Evolutionary conservation across 768 basidiomycete species (phyloP).

Genomic region (Russula sp.): DNA sequence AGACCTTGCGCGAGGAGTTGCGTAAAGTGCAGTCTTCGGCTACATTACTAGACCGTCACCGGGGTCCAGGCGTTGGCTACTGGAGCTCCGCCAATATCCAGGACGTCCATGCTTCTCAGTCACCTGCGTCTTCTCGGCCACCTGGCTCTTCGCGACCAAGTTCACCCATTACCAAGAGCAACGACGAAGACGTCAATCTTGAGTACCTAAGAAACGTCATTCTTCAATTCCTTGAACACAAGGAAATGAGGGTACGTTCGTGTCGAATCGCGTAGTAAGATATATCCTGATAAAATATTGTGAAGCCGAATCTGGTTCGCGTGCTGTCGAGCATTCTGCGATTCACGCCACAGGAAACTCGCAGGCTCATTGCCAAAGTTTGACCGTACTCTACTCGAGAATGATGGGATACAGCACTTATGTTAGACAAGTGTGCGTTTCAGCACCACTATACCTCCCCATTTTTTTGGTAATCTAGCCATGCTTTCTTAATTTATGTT

Average conservation of each 20-base stretch:
- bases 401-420: background rate
- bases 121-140: constrained; percentile 35
- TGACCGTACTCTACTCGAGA: constrained; percentile 22
- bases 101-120: constrained; percentile 28
- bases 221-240: constrained; percentile 94
- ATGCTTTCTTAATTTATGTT: background rate
- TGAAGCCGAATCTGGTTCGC: constrained; percentile 78
- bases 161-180: constrained; percentile 32
- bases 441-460: background rate
- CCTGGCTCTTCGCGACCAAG: constrained; percentile 26
- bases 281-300: constrained; percentile 8
- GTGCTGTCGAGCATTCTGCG: constrained; percentile 88
- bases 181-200: constrained; percentile 89
- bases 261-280: background rate
- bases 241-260: constrained; percentile 87
- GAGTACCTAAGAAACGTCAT: constrained; percentile 97
- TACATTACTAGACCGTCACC: constrained; percentile 79
- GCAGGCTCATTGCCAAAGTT: constrained; percentile 83
- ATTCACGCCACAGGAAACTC: constrained; percentile 93
- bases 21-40: constrained; percentile 94
- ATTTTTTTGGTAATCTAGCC: constrained; percentile 2
- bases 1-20: constrained; percentile 90
- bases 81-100: constrained; percentile 50
- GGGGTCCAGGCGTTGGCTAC: constrained; percentile 92
- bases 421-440: background rate